These are phyloP conservation scores for Xylaria cubensis DNA, from an alignment of 495 filamentous ascomycete species.

Conservation along the genomic window DNA sequence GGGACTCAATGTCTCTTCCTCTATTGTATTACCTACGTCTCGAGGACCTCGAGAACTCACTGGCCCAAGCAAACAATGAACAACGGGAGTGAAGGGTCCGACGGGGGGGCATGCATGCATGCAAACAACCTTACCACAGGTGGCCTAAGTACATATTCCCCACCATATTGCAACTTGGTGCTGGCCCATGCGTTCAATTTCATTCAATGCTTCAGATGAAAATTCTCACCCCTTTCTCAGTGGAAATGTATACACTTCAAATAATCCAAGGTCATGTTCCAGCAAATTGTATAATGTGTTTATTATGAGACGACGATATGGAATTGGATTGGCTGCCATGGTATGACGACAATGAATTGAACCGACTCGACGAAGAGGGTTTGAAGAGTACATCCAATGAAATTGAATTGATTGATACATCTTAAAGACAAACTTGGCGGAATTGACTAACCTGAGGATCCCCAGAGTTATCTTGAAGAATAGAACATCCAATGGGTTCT, in stretches of 20 bases:
- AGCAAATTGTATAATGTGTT: neutral
- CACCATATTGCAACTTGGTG: neutral
- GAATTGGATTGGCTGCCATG: neutral
- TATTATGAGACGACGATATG: neutral
- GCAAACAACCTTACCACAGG: neutral
- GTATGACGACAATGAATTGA: neutral
- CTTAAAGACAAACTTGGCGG: neutral
- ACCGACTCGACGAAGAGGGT: neutral
- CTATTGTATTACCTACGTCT: neutral
- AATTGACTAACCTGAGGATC: neutral
- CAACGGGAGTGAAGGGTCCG: neutral
- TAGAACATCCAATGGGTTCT: neutral
- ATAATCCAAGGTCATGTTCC: neutral
- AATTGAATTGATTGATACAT: neutral
- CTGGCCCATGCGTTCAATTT: neutral
- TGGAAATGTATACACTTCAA: neutral
- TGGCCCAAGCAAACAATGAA: constrained; percentile 8
- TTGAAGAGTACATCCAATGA: neutral
- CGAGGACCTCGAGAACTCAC: neutral
- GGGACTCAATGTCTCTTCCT: neutral
- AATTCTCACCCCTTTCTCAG: constrained; percentile 2
- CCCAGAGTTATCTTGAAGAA: neutral
- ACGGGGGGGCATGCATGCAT: neutral
- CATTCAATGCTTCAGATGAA: constrained; percentile 1
- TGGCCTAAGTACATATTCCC: neutral